Conservation (phyloP, 2,329 filamentous ascomycete species). For the Penicillium sp. region DNA sequence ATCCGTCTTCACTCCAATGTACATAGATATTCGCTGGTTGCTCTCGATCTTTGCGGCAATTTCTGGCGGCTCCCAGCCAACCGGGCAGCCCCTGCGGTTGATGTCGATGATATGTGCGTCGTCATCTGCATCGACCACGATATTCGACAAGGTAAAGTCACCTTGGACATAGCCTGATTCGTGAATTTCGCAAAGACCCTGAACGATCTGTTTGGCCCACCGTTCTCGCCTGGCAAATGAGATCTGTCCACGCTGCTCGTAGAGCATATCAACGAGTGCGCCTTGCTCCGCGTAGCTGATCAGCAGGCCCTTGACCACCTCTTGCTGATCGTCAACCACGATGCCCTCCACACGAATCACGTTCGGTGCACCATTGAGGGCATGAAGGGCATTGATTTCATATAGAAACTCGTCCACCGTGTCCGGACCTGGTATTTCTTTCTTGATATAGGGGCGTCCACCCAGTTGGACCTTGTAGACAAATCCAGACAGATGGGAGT, state of each 20-base stretch:
- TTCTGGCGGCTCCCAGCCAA: constrained; percentile 97
- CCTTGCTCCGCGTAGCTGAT: constrained; percentile 87
- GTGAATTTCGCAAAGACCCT: constrained; percentile 88
- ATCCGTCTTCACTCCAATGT: constrained; percentile 97
- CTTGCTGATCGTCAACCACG: constrained; percentile 74
- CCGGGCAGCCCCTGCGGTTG: constrained; percentile 93
- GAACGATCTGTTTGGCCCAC: constrained; percentile 90
- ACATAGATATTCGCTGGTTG: constrained; percentile 90
- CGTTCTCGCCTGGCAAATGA: constrained; percentile 74
- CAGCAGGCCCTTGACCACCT: constrained; percentile 80
- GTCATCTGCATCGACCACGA: constrained; percentile 82
- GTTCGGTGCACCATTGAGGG: constrained; percentile 68
- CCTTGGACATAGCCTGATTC: constrained; percentile 96
- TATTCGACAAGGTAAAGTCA: constrained; percentile 96
- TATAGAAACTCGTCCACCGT: constrained; percentile 96
- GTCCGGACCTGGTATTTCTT: constrained; percentile 95
- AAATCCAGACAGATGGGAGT: constrained; percentile 93
- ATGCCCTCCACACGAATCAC: constrained; percentile 88
- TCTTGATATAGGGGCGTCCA: constrained; percentile 79
- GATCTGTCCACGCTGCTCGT: constrained; percentile 67
- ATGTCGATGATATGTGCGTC: constrained; percentile 98
- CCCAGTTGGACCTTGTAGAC: constrained; percentile 86
- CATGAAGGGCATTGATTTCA: constrained; percentile 91
- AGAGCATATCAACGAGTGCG: constrained; percentile 86
- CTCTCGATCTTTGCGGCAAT: constrained; percentile 81